Conservation (phyloP, 202 grass and related monocot genomes). For the Zizania palustris region DNA sequence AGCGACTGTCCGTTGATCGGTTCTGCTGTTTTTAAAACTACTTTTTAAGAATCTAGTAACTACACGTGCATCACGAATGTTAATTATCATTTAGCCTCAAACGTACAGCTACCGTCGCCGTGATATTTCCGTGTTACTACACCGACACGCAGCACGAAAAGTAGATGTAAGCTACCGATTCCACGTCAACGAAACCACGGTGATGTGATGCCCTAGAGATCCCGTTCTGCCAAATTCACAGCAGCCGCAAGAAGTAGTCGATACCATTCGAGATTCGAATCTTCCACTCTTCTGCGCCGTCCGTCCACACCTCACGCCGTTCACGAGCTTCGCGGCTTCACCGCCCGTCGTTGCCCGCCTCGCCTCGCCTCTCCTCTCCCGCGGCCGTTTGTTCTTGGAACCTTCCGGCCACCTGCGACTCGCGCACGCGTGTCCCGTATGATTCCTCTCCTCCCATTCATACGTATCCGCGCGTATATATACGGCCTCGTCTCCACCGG, state of each 20-base stretch:
- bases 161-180: not conserved
- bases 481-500: not conserved
- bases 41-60: too few relatives aligned
- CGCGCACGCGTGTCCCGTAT: not conserved
- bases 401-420: conserved; percentile 3
- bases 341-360: not conserved
- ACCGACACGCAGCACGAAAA: not conserved
- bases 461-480: conserved; percentile 7
- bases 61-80: too few relatives aligned
- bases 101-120: not conserved
- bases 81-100: not conserved
- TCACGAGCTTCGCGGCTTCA: not conserved
- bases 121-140: not conserved
- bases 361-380: not conserved
- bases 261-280: not conserved
- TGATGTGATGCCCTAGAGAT: not conserved
- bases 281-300: not conserved
- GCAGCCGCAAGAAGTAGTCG: not conserved
- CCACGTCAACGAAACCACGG: conserved; percentile 19
- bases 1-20: too few relatives aligned
- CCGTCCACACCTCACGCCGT: not conserved
- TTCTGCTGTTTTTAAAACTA: not conserved
- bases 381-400: conserved; percentile 28
- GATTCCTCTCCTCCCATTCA: not conserved
- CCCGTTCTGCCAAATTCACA: conserved; percentile 24